A percentile compares a stretch with the other conserved stretches of the same genome.
Conservation (phyloP, 192 early-diverging fungal species). For the Chytriomyces hyalinus region DNA sequence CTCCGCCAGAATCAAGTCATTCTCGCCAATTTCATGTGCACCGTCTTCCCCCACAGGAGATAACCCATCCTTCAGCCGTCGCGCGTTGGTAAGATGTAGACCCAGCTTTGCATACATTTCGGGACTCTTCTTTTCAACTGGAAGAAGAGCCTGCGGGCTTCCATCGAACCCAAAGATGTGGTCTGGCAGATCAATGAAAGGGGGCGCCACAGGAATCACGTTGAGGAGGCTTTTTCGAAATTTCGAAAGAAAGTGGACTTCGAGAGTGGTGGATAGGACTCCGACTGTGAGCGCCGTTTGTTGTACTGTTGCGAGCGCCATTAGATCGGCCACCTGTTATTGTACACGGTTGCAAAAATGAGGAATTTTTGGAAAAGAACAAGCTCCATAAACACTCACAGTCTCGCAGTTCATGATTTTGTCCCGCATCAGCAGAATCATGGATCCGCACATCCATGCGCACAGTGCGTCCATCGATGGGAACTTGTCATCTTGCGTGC, state of each 20-base stretch:
- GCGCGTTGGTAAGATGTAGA: constrained; percentile 5
- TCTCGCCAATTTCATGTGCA: neutral
- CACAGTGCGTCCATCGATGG: constrained; percentile 32
- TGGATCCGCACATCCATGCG: constrained; percentile 33
- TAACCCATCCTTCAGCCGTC: constrained; percentile 2
- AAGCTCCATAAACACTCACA: constrained; percentile 4
- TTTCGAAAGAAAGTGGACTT: constrained; percentile 27
- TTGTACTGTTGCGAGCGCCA: constrained; percentile 8
- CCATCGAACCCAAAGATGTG: constrained; percentile 24
- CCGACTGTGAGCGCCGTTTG: constrained; percentile 24
- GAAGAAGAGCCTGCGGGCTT: constrained; percentile 4
- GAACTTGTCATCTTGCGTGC: constrained; percentile 28
- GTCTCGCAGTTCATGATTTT: constrained; percentile 25
- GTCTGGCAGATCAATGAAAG: constrained; percentile 24
- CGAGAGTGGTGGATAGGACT: constrained; percentile 22
- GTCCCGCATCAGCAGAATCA: constrained; percentile 28
- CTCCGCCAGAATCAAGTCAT: constrained; percentile 25
- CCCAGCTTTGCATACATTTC: constrained; percentile 24
- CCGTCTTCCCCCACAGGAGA: neutral
- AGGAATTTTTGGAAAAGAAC: neutral
- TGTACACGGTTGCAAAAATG: neutral
- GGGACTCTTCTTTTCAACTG: constrained; percentile 1
- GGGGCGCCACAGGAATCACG: neutral
- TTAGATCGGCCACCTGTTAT: constrained; percentile 12
- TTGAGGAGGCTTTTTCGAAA: constrained; percentile 12